Conservation (phyloP, 148 eudicot species). For the Beta vulgaris region DNA sequence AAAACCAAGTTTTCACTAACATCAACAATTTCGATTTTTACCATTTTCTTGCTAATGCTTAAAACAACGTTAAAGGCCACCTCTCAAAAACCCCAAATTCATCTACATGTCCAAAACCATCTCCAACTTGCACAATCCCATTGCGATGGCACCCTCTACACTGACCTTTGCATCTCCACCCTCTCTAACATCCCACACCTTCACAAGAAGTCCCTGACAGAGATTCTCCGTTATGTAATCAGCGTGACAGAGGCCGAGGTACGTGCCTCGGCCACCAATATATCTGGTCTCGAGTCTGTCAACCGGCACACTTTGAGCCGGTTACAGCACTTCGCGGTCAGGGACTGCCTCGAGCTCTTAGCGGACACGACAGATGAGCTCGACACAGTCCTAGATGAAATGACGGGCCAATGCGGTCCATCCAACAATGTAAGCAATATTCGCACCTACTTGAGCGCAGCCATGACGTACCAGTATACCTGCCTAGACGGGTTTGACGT, state of each 20-base stretch:
- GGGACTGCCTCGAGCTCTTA: conserved; percentile 75
- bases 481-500: conserved; percentile 76
- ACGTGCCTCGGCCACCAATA: conserved; percentile 32
- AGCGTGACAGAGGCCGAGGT: conserved; percentile 46
- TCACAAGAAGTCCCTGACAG: conserved; percentile 40
- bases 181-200: conserved; percentile 57
- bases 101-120: conserved; percentile 35
- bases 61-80: conserved; percentile 24
- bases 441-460: conserved; percentile 57
- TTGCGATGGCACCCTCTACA: conserved; percentile 68
- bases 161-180: conserved; percentile 65
- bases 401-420: conserved; percentile 15
- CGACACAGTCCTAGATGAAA: conserved; percentile 31
- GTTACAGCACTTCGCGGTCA: conserved; percentile 51
- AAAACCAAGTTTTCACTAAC: conserved; percentile 18
- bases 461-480: conserved; percentile 86
- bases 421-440: conserved; percentile 33
- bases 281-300: conserved; percentile 22
- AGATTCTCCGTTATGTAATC: conserved; percentile 48
- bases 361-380: conserved; percentile 53
- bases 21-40: conserved; percentile 27
- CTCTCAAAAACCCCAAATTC: conserved; percentile 14
- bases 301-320: conserved; percentile 21
- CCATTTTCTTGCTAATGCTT: conserved; percentile 8
- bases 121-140: conserved; percentile 40